Evolutionary conservation across 352 stramenopile genomes (phyloP), one percentile per base, ranked within the genome.

Genomic region (Pythium phragmiticola): DNA sequence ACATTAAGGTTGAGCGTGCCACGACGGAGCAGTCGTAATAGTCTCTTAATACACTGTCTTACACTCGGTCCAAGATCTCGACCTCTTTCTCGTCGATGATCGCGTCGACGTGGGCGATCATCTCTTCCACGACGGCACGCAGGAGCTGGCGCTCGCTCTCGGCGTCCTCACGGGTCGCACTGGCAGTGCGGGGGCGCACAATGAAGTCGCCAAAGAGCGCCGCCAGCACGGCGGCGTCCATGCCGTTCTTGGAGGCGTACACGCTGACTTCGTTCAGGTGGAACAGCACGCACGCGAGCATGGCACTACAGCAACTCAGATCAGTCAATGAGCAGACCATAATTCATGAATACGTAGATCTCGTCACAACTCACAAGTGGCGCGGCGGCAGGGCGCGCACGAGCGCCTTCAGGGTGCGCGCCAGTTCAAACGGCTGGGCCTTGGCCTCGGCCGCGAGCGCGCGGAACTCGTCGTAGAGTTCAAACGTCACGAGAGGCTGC

Each of bases 251-350:
- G 28, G 77, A 77, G n/a, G 77, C 71, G 65, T 94, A 94, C 37
- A 77, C 80, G 50, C 83, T 87, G 43, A 94, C 80, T 61, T 94
- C 84, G 68, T 94, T 94, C 53, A 91, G 57, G 55, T 94, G 84
- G 66, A 88, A 89, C 26, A 94, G 77, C 59, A 94, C 57, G 49
- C 80, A 91, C 30, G 78, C 82, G 16, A 94, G 54, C 76, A 88
- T 90, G 7, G 72, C 75, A 39, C 82, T 90, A 34, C 26, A 30
- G 26, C 26, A 30, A 30, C 2, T 30, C 26, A 30, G 26, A 5
- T 30, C 26, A 30, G 26, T 30, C 26, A 30, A 5, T 30, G 3
- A 30, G 26, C 26, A 21, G 21, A 21, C 21, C 21, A 21, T 21
- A 21, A 5, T 30, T 30, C 3, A 30, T 30, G 26, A 1, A 30